Conservation (phyloP, 2,329 filamentous ascomycete species). For the Trichoderma afroharzianum region DNA sequence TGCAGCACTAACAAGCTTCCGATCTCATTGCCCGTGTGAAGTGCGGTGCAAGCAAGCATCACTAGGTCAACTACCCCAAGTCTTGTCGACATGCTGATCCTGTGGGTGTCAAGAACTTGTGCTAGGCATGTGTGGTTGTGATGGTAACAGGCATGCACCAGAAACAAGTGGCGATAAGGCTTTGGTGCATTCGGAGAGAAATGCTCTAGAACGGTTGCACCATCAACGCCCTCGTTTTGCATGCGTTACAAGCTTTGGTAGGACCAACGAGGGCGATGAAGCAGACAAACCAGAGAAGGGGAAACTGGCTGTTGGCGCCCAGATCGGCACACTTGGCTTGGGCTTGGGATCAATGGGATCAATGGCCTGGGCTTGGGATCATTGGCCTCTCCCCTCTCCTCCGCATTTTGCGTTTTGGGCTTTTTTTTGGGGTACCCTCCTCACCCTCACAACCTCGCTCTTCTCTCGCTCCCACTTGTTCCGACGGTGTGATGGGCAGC, state of each 20-base stretch:
- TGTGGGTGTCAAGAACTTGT: neutral
- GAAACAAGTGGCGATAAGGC: neutral
- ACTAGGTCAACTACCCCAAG: constrained; percentile 11
- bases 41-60: neutral
- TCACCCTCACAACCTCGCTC: neutral
- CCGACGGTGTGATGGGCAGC: neutral
- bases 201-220: neutral
- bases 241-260: neutral
- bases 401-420: neutral
- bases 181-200: neutral
- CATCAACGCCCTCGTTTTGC: neutral
- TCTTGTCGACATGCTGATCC: neutral
- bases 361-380: neutral
- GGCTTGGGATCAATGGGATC: neutral
- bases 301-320: neutral
- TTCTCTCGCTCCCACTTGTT: neutral
- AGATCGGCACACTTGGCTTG: neutral
- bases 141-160: constrained; percentile 1
- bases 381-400: neutral
- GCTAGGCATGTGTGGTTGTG: neutral
- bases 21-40: neutral
- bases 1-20: neutral
- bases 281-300: neutral
- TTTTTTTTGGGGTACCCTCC: neutral
- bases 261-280: neutral